phyloP scores from a whole-genome alignment of 2,329 filamentous ascomycete species.

The Mycosphaerella sp. region DNA sequence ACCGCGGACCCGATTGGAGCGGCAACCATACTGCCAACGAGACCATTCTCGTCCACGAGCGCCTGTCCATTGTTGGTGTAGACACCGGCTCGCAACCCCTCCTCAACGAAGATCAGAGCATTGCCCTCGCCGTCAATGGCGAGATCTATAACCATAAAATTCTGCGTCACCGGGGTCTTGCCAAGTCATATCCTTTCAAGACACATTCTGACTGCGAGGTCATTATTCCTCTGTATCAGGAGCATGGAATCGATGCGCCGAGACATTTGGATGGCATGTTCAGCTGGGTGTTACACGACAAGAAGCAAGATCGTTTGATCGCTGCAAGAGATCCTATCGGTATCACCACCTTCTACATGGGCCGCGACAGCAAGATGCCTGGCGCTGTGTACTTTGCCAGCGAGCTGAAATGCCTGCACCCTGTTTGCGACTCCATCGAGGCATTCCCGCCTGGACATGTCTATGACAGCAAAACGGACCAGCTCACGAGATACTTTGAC shows the following conservation, averaged over 20 bases:
- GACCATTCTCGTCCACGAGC: slow-evolving; percentile 96
- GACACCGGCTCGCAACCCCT: slow-evolving; percentile 94
- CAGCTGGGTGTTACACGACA: slow-evolving; percentile 97
- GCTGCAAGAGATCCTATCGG: slow-evolving; percentile 95
- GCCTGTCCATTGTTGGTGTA: slow-evolving; percentile 94
- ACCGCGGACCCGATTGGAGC: slow-evolving; percentile 94
- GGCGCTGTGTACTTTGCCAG: slow-evolving; percentile 91
- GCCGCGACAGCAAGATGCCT: slow-evolving; percentile 73
- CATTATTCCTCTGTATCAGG: slow-evolving; percentile 93
- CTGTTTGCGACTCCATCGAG: slow-evolving; percentile 91
- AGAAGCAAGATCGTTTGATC: slow-evolving; percentile 83
- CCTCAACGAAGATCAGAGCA: slow-evolving; percentile 79
- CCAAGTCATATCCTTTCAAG: slow-evolving; percentile 89
- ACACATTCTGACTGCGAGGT: slow-evolving; percentile 98
- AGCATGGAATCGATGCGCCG: slow-evolving; percentile 85
- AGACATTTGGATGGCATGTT: slow-evolving; percentile 99
- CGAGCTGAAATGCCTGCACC: slow-evolving; percentile 87
- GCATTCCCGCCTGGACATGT: slow-evolving; percentile 92
- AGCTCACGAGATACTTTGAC: slow-evolving; percentile 80
- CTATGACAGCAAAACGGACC: slow-evolving; percentile 87
- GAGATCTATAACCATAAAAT: slow-evolving; percentile 99
- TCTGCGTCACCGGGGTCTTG: slow-evolving; percentile 71
- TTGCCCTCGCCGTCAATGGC: slow-evolving; percentile 94
- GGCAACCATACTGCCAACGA: slow-evolving; percentile 84
- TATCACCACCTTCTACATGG: slow-evolving; percentile 95